Conservation (phyloP, 1,284 basidiomycete species). For the Singerocomus rubriflavus region DNA sequence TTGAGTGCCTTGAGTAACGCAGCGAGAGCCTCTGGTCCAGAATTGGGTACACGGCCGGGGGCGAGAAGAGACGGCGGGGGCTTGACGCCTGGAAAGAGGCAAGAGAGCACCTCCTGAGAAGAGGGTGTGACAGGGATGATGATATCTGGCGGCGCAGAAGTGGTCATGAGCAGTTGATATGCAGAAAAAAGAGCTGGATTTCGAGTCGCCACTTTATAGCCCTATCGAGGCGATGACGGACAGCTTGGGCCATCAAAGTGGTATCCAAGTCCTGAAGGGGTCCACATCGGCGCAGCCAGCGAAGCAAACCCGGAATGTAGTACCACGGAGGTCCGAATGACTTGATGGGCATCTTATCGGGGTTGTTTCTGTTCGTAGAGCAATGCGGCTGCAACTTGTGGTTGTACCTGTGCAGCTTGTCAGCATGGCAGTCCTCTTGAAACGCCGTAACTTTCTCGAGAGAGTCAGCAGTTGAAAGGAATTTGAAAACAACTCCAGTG, state of each 20-base stretch:
- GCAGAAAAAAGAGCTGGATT: not conserved
- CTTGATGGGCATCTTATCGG: too few species aligned
- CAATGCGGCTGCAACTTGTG: too few species aligned
- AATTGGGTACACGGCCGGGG: conserved; percentile 44
- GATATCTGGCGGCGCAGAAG: conserved; percentile 23
- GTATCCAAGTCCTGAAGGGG: not conserved
- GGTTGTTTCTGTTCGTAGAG: too few species aligned
- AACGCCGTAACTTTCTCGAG: too few species aligned
- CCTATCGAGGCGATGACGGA: not conserved
- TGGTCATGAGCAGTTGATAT: conserved; percentile 17
- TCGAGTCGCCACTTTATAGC: conserved; percentile 11
- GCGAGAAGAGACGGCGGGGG: conserved; percentile 35
- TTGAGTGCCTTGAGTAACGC: conserved; percentile 45
- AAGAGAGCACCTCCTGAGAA: conserved; percentile 16
- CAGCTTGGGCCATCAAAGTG: not conserved
- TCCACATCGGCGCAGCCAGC: conserved; percentile 5
- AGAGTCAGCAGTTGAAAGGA: too few species aligned
- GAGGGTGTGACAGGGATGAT: conserved; percentile 22
- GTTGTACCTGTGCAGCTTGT: too few species aligned
- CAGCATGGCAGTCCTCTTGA: too few species aligned
- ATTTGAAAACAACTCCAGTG: too few species aligned
- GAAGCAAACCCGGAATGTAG: too few species aligned
- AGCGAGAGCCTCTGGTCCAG: conserved; percentile 45
- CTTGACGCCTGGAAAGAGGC: conserved; percentile 41
- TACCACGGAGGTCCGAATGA: too few species aligned